A percentile compares a stretch with the other conserved stretches of the same genome.
Conservation (phyloP, 257 asterid species). For the Asclepias syriaca region DNA sequence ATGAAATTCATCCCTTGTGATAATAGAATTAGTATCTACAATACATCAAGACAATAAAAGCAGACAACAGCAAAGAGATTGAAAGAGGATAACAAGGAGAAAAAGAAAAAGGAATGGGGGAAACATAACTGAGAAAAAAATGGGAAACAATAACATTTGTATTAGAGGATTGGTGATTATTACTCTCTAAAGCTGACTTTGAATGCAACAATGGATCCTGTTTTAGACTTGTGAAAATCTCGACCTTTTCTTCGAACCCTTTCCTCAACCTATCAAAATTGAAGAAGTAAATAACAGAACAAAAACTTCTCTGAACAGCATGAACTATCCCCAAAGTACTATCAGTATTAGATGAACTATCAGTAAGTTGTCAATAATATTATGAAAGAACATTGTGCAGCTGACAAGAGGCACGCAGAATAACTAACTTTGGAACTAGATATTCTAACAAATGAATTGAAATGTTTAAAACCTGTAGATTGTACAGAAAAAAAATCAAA, state of each 20-base stretch:
- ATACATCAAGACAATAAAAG: background rate
- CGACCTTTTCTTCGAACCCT: slow-evolving; percentile 79
- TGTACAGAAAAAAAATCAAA: background rate
- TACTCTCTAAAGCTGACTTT: slow-evolving; percentile 99
- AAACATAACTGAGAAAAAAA: background rate
- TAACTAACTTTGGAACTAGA: too few relatives aligned
- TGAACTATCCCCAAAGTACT: background rate
- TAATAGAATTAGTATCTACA: background rate
- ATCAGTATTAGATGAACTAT: background rate
- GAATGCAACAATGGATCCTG: slow-evolving; percentile 91
- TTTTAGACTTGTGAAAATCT: slow-evolving; percentile 71
- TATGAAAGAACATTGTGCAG: background rate
- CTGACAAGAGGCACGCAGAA: too few relatives aligned
- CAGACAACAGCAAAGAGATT: background rate
- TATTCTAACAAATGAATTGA: too few relatives aligned
- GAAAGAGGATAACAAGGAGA: background rate
- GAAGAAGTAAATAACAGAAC: background rate
- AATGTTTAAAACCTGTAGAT: background rate
- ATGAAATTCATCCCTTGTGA: background rate
- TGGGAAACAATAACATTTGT: slow-evolving; percentile 3
- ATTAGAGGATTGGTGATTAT: slow-evolving; percentile 35
- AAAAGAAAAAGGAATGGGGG: background rate
- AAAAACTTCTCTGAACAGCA: background rate
- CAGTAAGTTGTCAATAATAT: background rate
- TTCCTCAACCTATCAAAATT: slow-evolving; percentile 72